phyloP scores from a whole-genome alignment of 495 filamentous ascomycete genomes.

The Hypomontagnella monticulosa region DNA sequence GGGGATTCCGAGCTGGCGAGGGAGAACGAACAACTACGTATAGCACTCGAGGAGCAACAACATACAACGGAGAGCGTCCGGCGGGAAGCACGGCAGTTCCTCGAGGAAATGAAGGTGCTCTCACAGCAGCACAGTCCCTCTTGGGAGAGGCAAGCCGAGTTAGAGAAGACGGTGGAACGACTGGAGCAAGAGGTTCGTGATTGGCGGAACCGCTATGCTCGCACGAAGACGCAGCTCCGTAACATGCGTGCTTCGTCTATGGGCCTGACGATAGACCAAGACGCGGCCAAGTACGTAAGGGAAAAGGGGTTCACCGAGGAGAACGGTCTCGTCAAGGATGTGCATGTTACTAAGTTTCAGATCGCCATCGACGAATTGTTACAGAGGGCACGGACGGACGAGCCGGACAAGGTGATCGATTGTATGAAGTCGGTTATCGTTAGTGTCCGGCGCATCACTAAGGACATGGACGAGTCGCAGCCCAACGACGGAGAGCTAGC shows the following conservation, averaged over 20 bases:
- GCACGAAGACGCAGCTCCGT: conserved; percentile 84
- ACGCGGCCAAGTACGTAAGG: conserved; percentile 68
- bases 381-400: conserved; percentile 75
- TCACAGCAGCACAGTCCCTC: conserved; percentile 80
- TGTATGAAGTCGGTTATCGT: conserved; percentile 84
- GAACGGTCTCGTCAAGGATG: conserved; percentile 83
- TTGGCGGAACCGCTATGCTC: conserved; percentile 90
- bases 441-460: conserved; percentile 79
- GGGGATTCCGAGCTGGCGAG: conserved; percentile 70
- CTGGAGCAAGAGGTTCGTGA: conserved; percentile 84
- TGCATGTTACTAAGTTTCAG: conserved; percentile 95
- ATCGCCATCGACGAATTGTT: conserved; percentile 93
- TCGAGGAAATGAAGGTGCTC: conserved; percentile 88
- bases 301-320: conserved; percentile 76
- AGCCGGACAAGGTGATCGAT: conserved; percentile 75
- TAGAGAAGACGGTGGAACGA: conserved; percentile 74
- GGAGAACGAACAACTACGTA: conserved; percentile 77
- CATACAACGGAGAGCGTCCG: conserved; percentile 90
- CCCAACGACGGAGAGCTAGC: conserved; percentile 56
- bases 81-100: conserved; percentile 81
- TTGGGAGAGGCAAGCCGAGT: conserved; percentile 80
- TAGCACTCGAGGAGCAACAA: conserved; percentile 75
- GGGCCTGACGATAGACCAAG: conserved; percentile 72
- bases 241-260: conserved; percentile 82
- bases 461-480: conserved; percentile 73